These are phyloP conservation scores for Plectosphaerella cucumerina DNA, from an alignment of 2,329 filamentous ascomycete species.

Conservation along the genomic window DNA sequence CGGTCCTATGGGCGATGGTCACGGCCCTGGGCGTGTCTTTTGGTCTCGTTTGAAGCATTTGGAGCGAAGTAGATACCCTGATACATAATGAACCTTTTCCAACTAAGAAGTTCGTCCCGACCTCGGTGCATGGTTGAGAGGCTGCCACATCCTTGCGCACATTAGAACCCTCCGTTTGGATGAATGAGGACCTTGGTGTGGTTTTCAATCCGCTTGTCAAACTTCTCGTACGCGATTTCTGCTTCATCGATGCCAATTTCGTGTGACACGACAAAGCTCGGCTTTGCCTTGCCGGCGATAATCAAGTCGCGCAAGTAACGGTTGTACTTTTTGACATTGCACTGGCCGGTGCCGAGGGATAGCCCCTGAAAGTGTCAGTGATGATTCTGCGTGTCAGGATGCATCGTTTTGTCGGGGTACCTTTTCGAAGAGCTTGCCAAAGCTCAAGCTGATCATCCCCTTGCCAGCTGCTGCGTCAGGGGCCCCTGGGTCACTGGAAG, in stretches of 20 bases:
- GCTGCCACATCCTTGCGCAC: neutral
- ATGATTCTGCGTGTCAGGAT: too few species aligned
- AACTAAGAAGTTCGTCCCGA: too few species aligned
- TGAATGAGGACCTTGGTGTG: conserved; percentile 67
- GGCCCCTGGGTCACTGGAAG: conserved; percentile 54
- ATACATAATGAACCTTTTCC: too few species aligned
- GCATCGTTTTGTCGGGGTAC: conserved; percentile 25
- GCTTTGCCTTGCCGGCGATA: conserved; percentile 59
- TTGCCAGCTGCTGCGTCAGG: conserved; percentile 57
- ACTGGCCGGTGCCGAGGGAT: conserved; percentile 57
- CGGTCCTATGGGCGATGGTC: too few species aligned
- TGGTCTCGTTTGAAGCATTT: too few species aligned
- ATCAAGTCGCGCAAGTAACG: conserved; percentile 63
- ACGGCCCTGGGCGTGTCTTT: too few species aligned
- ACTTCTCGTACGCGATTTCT: conserved; percentile 58
- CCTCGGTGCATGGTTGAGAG: too few species aligned
- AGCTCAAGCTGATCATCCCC: conserved; percentile 59
- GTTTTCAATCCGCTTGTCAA: conserved; percentile 61
- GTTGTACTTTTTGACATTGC: conserved; percentile 67
- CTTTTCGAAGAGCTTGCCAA: conserved; percentile 67
- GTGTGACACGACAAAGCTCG: conserved; percentile 63
- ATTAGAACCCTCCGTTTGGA: conserved; percentile 47
- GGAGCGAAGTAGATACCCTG: too few species aligned
- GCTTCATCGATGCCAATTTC: conserved; percentile 61
- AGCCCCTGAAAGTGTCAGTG: conserved; percentile 39